Conservation (phyloP, 2,329 filamentous ascomycete genomes). For the Aspergillus ruber region DNA sequence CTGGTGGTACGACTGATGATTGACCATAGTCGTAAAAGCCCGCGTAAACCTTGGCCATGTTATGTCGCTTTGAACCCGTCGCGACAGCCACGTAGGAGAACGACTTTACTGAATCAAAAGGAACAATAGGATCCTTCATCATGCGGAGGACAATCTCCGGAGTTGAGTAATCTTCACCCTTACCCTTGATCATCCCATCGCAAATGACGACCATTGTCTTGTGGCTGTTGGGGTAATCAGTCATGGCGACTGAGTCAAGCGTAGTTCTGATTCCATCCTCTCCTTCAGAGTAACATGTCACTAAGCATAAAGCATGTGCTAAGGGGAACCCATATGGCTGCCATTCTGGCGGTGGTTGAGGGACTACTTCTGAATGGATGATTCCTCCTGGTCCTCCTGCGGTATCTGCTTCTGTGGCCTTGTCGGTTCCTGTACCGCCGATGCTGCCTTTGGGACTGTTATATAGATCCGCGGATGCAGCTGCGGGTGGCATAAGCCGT, state of each 20-base stretch:
- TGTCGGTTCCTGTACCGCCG: constrained; percentile 47
- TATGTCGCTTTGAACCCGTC: constrained; percentile 93
- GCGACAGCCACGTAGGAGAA: constrained; percentile 97
- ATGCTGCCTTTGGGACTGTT: constrained; percentile 50
- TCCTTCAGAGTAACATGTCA: constrained; percentile 96
- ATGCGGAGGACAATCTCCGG: constrained; percentile 86
- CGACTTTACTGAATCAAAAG: constrained; percentile 73
- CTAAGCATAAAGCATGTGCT: constrained; percentile 86
- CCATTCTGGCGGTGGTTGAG: constrained; percentile 93
- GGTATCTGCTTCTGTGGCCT: constrained; percentile 32
- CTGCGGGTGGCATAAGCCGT: constrained; percentile 56
- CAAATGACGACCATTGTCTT: constrained; percentile 95
- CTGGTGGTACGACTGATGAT: constrained; percentile 67
- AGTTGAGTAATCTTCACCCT: constrained; percentile 78
- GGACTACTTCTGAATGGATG: constrained; percentile 91
- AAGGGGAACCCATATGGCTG: constrained; percentile 94
- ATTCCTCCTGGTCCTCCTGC: constrained; percentile 75
- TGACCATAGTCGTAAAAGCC: constrained; percentile 96
- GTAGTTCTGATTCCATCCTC: constrained; percentile 88
- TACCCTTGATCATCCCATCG: constrained; percentile 94
- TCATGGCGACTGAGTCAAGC: constrained; percentile 91
- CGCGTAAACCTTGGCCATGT: constrained; percentile 97
- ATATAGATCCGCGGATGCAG: constrained; percentile 59
- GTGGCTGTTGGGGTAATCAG: constrained; percentile 98
- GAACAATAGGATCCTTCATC: constrained; percentile 85